A percentile compares a stretch with the other conserved stretches of the same genome.
phyloP scores from a whole-genome alignment of 306 rosid species.

The Glycine latifolia region DNA sequence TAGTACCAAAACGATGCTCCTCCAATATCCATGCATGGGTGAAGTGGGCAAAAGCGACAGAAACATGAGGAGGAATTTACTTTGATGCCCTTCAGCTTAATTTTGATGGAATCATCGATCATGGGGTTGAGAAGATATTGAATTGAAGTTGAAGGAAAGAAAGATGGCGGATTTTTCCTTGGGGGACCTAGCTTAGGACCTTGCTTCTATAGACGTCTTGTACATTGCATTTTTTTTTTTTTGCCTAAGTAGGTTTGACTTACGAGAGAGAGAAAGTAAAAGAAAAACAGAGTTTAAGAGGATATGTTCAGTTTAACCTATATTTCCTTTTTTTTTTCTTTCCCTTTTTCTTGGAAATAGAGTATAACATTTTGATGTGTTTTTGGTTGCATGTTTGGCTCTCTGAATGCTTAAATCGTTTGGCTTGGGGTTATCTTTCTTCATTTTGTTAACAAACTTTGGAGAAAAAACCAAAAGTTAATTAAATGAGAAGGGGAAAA shows the following conservation, averaged over 20 bases:
- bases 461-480: conserved; percentile 31
- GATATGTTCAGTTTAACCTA: conserved; percentile 44
- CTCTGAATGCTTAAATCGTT: conserved; percentile 27
- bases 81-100: conserved; percentile 42
- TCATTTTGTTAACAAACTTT: conserved; percentile 1
- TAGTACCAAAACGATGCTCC: conserved; percentile 38
- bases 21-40: conserved; percentile 46
- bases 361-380: conserved; percentile 35
- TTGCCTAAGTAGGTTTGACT: conserved; percentile 63
- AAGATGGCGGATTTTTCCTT: conserved; percentile 14
- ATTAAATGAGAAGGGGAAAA: conserved; percentile 9
- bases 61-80: conserved; percentile 23
- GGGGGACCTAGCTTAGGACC: conserved; percentile 45
- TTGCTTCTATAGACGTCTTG: conserved; percentile 50
- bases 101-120: conserved; percentile 15
- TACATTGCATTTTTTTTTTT: conserved; percentile 46
- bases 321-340: not conserved
- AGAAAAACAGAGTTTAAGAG: not conserved
- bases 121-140: conserved; percentile 39
- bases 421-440: conserved; percentile 8
- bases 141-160: conserved; percentile 53
- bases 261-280: conserved; percentile 21
- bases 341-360: conserved; percentile 8
- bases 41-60: conserved; percentile 31
- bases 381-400: conserved; percentile 11